These are phyloP conservation scores for Plasmodium fragile DNA, from an alignment of 169 alveolate species.

Conservation along the genomic window DNA sequence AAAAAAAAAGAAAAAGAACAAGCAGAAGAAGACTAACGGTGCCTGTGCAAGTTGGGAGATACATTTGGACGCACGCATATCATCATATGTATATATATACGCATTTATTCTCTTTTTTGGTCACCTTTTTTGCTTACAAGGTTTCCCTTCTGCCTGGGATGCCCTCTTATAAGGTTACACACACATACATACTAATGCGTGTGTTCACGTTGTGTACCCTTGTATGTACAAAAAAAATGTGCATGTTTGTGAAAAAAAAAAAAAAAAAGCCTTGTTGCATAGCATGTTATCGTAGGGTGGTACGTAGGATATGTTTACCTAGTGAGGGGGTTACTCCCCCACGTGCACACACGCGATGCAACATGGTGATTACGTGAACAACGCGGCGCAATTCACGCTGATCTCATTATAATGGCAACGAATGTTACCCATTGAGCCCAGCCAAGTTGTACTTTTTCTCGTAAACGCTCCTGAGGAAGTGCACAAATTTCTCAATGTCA, in stretches of 20 bases:
- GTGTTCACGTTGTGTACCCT: not conserved
- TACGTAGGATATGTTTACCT: not conserved
- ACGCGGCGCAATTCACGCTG: not conserved
- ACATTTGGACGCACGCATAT: not conserved
- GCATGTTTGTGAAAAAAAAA: not conserved
- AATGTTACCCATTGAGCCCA: not conserved
- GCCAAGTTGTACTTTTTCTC: slow-evolving; percentile 25
- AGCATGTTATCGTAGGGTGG: not conserved
- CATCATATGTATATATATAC: not conserved
- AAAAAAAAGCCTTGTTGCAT: not conserved
- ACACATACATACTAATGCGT: not conserved
- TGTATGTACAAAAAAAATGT: slow-evolving; percentile 11
- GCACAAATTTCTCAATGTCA: slow-evolving; percentile 57
- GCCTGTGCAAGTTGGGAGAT: not conserved
- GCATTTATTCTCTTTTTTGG: not conserved
- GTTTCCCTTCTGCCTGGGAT: not conserved
- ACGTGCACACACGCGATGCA: not conserved
- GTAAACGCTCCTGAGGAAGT: slow-evolving; percentile 36
- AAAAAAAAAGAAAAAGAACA: not conserved
- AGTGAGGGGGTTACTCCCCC: not conserved
- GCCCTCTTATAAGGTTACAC: not conserved
- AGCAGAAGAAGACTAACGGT: not conserved
- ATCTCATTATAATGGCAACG: not conserved
- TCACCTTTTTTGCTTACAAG: not conserved
- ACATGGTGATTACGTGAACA: not conserved